Percentiles rank a stretch among this genome's conserved stretches.
Evolutionary conservation across 208 protist species (phyloP).

Genomic region (Trypanosoma grayi): DNA sequence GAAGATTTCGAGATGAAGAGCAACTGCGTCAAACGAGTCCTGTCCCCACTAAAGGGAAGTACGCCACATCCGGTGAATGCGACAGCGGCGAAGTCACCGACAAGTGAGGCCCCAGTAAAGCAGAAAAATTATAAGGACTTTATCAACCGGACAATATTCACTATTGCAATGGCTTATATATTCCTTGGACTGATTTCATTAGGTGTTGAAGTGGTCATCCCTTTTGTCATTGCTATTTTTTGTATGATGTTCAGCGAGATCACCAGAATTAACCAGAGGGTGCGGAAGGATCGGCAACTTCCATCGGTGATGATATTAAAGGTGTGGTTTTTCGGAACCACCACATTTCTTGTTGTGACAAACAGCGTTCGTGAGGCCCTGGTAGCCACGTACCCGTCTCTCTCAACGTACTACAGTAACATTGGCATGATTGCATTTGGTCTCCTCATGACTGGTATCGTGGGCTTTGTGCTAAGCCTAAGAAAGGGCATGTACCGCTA

Average conservation of each 20-base stretch:
- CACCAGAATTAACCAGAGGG: slow-evolving; percentile 80
- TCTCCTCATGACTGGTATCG: slow-evolving; percentile 67
- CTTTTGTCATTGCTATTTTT: slow-evolving; percentile 62
- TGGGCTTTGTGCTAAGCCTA: slow-evolving; percentile 86
- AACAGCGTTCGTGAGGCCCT: slow-evolving; percentile 57
- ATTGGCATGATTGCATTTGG: slow-evolving; percentile 69
- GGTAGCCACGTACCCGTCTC: slow-evolving; percentile 49
- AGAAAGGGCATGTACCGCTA: slow-evolving; percentile 88
- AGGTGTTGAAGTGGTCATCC: slow-evolving; percentile 68
- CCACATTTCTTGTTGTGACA: slow-evolving; percentile 39
- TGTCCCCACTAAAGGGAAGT: slow-evolving; percentile 24
- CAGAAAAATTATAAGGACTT: slow-evolving; percentile 57
- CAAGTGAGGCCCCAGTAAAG: slow-evolving; percentile 15
- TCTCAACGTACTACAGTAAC: slow-evolving; percentile 45
- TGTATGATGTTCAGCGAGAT: slow-evolving; percentile 88
- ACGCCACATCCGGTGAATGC: not conserved
- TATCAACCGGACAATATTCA: slow-evolving; percentile 83
- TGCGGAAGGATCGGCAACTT: slow-evolving; percentile 74
- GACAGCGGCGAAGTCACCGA: not conserved
- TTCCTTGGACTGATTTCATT: slow-evolving; percentile 80
- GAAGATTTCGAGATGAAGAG: slow-evolving; percentile 16
- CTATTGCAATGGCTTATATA: slow-evolving; percentile 82
- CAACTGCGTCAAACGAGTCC: slow-evolving; percentile 6
- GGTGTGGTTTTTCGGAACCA: slow-evolving; percentile 72
- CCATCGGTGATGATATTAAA: slow-evolving; percentile 70